Evolutionary conservation across 352 stramenopile species (phyloP).

Genomic region (Globisporangium iwayamae): DNA sequence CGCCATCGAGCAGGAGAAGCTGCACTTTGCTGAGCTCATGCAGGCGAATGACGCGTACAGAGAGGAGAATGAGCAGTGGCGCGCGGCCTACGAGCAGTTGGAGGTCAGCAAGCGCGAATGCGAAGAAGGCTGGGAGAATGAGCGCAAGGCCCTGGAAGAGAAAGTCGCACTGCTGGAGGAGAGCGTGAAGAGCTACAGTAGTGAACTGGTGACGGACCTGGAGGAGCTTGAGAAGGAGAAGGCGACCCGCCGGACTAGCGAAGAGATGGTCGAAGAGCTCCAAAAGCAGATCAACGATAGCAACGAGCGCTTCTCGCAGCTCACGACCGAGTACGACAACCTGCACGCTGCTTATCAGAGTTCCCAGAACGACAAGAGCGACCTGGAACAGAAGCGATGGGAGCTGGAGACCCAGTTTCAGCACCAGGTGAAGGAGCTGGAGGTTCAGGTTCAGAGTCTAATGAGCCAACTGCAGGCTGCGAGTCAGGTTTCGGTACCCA

Average conservation of each 20-base stretch:
- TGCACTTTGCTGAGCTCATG: slow-evolving; percentile 36
- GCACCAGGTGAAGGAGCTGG: slow-evolving; percentile 26
- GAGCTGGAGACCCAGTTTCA: slow-evolving; percentile 21
- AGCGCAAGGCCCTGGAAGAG: slow-evolving; percentile 50
- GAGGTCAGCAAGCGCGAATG: slow-evolving; percentile 42
- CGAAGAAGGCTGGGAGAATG: slow-evolving; percentile 43
- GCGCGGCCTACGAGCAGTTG: slow-evolving; percentile 52
- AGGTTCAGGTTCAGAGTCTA: slow-evolving; percentile 22
- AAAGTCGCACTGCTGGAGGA: slow-evolving; percentile 48
- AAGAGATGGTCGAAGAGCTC: slow-evolving; percentile 40
- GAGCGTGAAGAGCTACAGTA: slow-evolving; percentile 42
- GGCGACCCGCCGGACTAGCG: slow-evolving; percentile 20
- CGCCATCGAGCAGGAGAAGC: slow-evolving; percentile 61
- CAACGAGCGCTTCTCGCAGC: slow-evolving; percentile 51
- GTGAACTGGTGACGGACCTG: slow-evolving; percentile 42
- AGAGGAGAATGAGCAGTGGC: slow-evolving; percentile 59
- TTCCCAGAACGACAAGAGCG: slow-evolving; percentile 22
- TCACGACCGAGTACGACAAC: slow-evolving; percentile 50
- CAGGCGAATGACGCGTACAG: slow-evolving; percentile 40
- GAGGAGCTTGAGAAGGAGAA: slow-evolving; percentile 55
- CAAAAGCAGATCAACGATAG: slow-evolving; percentile 53
- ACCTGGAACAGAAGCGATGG: slow-evolving; percentile 20
- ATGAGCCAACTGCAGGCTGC: slow-evolving; percentile 5
- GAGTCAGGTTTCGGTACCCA: background rate
- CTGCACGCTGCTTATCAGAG: slow-evolving; percentile 37